Percentiles rank a stretch among this genome's conserved stretches.
These are phyloP conservation scores for Musa schizocarpa DNA, from an alignment of 176 grass and related monocot species.

Conservation along the genomic window DNA sequence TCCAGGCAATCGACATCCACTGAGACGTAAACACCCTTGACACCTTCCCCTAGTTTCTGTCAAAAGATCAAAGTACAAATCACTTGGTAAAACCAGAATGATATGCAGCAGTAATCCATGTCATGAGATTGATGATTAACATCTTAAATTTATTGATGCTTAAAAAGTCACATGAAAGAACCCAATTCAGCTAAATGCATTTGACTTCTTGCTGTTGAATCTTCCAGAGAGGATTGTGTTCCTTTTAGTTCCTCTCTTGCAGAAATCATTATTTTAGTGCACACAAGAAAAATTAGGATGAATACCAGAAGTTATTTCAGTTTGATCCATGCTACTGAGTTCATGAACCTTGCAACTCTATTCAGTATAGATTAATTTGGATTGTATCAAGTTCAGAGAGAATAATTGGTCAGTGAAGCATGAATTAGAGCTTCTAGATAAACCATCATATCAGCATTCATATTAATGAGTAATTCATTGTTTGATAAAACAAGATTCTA, in stretches of 20 bases:
- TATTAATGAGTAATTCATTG: not conserved
- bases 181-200: no score
- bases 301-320: not conserved
- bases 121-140: no score
- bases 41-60: constrained; percentile 98
- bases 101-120: not conserved
- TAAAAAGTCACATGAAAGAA: no score
- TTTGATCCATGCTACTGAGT: not conserved
- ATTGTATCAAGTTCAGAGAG: not conserved
- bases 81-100: not conserved
- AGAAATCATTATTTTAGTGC: no score
- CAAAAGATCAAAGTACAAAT: not conserved
- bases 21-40: constrained; percentile 82
- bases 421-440: not conserved
- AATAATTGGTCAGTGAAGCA: not conserved
- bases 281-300: no score
- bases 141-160: no score
- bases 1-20: constrained; percentile 91
- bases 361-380: not conserved
- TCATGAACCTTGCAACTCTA: not conserved
- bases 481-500: not conserved
- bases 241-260: no score
- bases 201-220: no score
- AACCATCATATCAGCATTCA: not conserved
- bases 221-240: no score